These are phyloP conservation scores for Gnetum montanum DNA, from an alignment of 75 land plant species.

Conservation along the genomic window DNA sequence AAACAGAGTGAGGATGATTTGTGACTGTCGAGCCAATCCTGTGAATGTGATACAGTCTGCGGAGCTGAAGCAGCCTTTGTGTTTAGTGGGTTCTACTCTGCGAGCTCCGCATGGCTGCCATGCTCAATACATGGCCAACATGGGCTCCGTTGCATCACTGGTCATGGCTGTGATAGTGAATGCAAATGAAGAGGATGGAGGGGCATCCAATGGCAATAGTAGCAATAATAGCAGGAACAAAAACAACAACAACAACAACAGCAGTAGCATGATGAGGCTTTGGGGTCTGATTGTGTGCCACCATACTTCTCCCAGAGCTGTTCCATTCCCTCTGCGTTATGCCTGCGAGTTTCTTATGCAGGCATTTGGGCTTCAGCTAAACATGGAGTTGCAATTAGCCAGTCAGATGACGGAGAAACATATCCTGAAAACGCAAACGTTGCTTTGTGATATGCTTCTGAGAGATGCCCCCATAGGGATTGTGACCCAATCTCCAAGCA, in stretches of 20 bases:
- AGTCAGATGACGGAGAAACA: conserved; percentile 78
- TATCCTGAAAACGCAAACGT: conserved; percentile 80
- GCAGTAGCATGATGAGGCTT: conserved; percentile 60
- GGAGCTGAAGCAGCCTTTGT: conserved; percentile 62
- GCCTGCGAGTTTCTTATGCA: conserved; percentile 99
- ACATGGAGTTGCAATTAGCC: conserved; percentile 91
- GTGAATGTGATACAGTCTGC: conserved; percentile 71
- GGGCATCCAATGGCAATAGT: conserved; percentile 14
- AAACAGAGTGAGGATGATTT: conserved; percentile 89
- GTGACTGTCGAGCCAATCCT: conserved; percentile 67
- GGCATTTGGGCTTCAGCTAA: conserved; percentile 92
- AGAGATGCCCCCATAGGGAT: conserved; percentile 94
- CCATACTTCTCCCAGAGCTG: conserved; percentile 77
- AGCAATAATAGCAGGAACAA: too few species aligned
- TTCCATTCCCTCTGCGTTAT: conserved; percentile 84
- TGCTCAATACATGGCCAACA: conserved; percentile 97
- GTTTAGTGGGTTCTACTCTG: conserved; percentile 91
- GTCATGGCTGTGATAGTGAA: conserved; percentile 90
- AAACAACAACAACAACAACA: too few species aligned
- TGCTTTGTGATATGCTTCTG: conserved; percentile 94
- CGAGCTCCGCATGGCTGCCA: conserved; percentile 98
- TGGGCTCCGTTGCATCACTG: conserved; percentile 92
- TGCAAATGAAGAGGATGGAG: conserved; percentile 9
- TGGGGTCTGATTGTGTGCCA: conserved; percentile 98
- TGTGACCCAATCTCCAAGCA: conserved; percentile 87